phyloP scores from a whole-genome alignment of 225 moss, liverwort and hornwort species.

The Takakia lepidozioides region DNA sequence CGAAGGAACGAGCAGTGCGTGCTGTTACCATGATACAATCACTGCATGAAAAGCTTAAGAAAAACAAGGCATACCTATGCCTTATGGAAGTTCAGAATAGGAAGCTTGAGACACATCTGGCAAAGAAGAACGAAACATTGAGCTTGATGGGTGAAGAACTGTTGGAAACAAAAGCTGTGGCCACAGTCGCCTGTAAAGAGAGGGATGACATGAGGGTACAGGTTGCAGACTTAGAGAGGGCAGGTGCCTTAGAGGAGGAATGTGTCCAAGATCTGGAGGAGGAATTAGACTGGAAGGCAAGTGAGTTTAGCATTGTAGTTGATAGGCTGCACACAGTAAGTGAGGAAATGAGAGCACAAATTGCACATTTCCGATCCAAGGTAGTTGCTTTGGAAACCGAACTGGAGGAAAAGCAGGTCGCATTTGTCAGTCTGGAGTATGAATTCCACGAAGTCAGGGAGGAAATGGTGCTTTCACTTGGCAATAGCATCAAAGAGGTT shows the following conservation, averaged over 20 bases:
- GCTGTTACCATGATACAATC: not conserved
- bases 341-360: conserved; percentile 3
- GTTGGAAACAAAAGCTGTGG: conserved; percentile 1
- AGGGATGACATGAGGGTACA: conserved; percentile 8
- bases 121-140: conserved; percentile 1
- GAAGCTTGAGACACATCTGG: conserved; percentile 21
- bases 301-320: conserved; percentile 7
- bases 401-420: conserved; percentile 7
- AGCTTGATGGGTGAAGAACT: conserved; percentile 6
- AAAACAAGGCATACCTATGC: not conserved
- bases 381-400: conserved; percentile 6
- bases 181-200: conserved; percentile 12
- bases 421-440: conserved; percentile 5
- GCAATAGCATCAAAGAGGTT: not conserved
- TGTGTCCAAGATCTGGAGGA: conserved; percentile 11
- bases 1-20: conserved; percentile 6
- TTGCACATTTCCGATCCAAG: not conserved
- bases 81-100: conserved; percentile 1
- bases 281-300: conserved; percentile 7
- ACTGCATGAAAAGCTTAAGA: conserved; percentile 1
- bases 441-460: conserved; percentile 4
- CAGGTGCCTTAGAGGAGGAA: not conserved
- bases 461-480: not conserved
- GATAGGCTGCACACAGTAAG: conserved; percentile 7
- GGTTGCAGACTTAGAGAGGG: not conserved